phyloP scores from a whole-genome alignment of 306 rosid genomes.

The Pueraria montana region DNA sequence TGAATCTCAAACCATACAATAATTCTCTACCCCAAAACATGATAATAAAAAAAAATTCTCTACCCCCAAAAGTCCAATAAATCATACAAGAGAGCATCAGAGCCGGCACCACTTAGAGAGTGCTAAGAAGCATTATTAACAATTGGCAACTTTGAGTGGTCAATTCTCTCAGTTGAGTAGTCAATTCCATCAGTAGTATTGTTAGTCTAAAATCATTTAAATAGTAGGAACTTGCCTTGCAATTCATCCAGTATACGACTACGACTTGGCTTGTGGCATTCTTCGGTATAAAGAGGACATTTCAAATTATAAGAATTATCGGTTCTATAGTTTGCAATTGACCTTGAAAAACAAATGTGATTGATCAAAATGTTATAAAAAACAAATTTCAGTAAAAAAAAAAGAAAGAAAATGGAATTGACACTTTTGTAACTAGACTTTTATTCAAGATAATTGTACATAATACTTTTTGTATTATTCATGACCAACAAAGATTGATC shows the following conservation, averaged over 20 bases:
- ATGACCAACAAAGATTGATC: too few relatives aligned
- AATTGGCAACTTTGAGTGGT: background rate
- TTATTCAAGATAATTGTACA: background rate
- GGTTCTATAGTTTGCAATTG: background rate
- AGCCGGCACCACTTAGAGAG: too few relatives aligned
- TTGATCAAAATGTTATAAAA: background rate
- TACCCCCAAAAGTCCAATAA: too few relatives aligned
- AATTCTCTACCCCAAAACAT: too few relatives aligned
- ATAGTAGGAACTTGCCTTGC: background rate
- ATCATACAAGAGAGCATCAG: too few relatives aligned
- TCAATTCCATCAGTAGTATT: too few relatives aligned
- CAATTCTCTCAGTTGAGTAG: background rate
- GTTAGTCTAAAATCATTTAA: background rate
- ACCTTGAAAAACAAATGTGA: background rate
- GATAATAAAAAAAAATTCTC: too few relatives aligned
- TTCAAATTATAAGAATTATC: background rate
- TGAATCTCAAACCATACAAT: too few relatives aligned
- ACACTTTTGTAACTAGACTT: background rate
- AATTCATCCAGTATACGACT: constrained; percentile 1
- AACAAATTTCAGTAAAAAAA: background rate
- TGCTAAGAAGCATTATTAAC: too few relatives aligned
- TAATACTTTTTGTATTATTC: background rate
- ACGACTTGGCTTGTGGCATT: background rate
- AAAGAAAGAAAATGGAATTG: background rate
- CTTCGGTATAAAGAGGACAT: background rate